Evolutionary conservation across 164 flowering plant species (phyloP).

Genomic region (Sedum album): DNA sequence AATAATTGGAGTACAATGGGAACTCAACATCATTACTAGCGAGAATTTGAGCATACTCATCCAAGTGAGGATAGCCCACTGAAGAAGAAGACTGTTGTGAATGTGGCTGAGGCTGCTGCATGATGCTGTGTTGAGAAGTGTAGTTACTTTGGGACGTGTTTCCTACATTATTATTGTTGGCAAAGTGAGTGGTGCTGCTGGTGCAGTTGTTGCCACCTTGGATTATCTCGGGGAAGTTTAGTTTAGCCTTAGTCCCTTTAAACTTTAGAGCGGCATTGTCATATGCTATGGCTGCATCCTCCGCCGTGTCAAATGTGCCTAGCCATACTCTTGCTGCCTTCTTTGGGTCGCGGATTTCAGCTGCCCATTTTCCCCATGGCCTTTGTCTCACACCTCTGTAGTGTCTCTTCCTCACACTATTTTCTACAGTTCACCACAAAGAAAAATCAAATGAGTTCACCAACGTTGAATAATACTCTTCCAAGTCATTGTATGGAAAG

Average conservation of each 20-base stretch:
- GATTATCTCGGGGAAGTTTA: slow-evolving; percentile 53
- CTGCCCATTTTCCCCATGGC: slow-evolving; percentile 80
- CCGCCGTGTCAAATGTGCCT: slow-evolving; percentile 66
- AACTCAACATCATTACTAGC: slow-evolving; percentile 31
- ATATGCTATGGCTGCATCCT: slow-evolving; percentile 57
- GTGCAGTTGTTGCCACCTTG: slow-evolving; percentile 15
- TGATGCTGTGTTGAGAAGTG: background rate
- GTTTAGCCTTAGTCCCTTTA: slow-evolving; percentile 64
- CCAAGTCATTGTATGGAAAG: background rate
- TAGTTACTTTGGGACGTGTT: background rate
- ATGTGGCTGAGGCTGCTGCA: slow-evolving; percentile 15
- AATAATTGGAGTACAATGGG: slow-evolving; percentile 19
- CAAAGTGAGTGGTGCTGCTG: background rate
- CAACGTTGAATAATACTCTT: background rate
- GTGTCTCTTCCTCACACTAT: slow-evolving; percentile 26
- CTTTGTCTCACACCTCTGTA: slow-evolving; percentile 70
- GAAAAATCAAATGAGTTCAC: background rate
- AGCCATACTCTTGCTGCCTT: slow-evolving; percentile 71
- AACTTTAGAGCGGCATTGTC: slow-evolving; percentile 59
- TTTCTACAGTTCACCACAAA: slow-evolving; percentile 12
- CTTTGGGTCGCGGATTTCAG: slow-evolving; percentile 66
- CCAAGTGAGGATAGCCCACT: slow-evolving; percentile 20
- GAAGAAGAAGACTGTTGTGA: slow-evolving; percentile 3
- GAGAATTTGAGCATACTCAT: slow-evolving; percentile 36
- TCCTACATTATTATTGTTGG: background rate